phyloP scores from a whole-genome alignment of 1,139 yeast genomes.

The Blastobotrys indianensis region DNA sequence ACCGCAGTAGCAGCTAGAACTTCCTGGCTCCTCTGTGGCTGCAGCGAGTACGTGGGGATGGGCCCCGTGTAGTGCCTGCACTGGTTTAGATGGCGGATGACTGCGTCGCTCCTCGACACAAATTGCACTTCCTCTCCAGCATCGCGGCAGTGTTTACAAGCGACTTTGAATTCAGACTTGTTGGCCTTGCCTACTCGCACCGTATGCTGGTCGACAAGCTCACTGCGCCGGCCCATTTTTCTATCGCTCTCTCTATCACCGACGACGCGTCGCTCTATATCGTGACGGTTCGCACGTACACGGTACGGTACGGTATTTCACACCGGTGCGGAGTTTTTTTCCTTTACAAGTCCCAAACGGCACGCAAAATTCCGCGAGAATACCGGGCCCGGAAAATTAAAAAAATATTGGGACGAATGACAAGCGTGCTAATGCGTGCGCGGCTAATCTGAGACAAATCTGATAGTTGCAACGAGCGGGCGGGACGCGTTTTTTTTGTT shows the following conservation, averaged over 20 bases:
- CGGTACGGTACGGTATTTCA: too few species aligned
- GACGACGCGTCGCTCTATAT: too few species aligned
- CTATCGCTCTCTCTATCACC: neutral
- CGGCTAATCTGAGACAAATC: too few species aligned
- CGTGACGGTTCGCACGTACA: too few species aligned
- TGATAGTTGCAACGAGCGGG: too few species aligned
- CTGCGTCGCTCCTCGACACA: slow-evolving; percentile 16
- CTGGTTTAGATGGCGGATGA: slow-evolving; percentile 11
- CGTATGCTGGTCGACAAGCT: slow-evolving; percentile 14
- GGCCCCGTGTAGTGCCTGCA: slow-evolving; percentile 13
- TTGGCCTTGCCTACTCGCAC: slow-evolving; percentile 14
- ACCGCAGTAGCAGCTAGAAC: neutral
- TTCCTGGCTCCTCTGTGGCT: slow-evolving; percentile 5
- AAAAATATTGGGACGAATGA: too few species aligned
- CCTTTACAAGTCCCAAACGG: slow-evolving; percentile 5
- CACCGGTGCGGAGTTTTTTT: neutral
- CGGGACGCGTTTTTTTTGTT: too few species aligned
- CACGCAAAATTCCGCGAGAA: neutral
- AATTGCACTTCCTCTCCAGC: slow-evolving; percentile 12
- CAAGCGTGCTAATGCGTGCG: too few species aligned
- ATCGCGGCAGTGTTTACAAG: slow-evolving; percentile 14
- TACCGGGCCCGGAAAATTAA: neutral
- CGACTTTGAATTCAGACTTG: slow-evolving; percentile 14
- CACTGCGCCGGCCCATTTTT: slow-evolving; percentile 14
- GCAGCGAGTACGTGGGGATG: slow-evolving; percentile 11